A percentile compares a stretch with the other conserved stretches of the same genome.
Evolutionary conservation across 148 eudicot genomes (phyloP).

Genomic region (Vaccinium corymbosum): DNA sequence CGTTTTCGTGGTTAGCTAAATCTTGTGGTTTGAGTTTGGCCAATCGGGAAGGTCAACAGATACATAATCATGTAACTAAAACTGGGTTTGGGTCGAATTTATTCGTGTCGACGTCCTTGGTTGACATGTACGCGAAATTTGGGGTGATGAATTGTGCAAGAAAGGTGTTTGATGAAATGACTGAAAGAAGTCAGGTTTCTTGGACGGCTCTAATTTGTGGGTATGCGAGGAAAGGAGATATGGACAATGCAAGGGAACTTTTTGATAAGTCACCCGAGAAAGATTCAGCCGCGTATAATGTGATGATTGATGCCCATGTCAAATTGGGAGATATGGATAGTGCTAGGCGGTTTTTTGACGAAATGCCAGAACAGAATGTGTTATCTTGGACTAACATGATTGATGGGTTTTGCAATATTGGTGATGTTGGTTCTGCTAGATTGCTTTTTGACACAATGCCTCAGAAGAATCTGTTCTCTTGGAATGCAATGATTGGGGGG

Average conservation of each 20-base stretch:
- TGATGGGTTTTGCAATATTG: slow-evolving; percentile 58
- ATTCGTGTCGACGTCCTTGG: slow-evolving; percentile 54
- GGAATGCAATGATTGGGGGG: slow-evolving; percentile 84
- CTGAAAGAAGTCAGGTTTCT: slow-evolving; percentile 57
- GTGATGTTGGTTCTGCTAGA: slow-evolving; percentile 47
- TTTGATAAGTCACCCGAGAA: slow-evolving; percentile 60
- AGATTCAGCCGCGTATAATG: slow-evolving; percentile 55
- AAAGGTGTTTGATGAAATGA: slow-evolving; percentile 69
- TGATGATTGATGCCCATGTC: slow-evolving; percentile 63
- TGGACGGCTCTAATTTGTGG: slow-evolving; percentile 80
- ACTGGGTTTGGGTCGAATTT: slow-evolving; percentile 54
- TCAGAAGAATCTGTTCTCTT: slow-evolving; percentile 52
- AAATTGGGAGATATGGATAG: slow-evolving; percentile 55
- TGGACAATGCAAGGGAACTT: slow-evolving; percentile 37
- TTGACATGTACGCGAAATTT: slow-evolving; percentile 72
- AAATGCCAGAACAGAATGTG: slow-evolving; percentile 58
- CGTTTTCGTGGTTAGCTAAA: slow-evolving; percentile 53
- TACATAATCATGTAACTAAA: slow-evolving; percentile 55
- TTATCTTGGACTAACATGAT: slow-evolving; percentile 70
- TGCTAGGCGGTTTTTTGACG: slow-evolving; percentile 47
- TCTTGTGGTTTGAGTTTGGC: slow-evolving; percentile 43
- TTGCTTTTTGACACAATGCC: slow-evolving; percentile 65
- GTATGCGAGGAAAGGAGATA: slow-evolving; percentile 52
- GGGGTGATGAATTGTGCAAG: slow-evolving; percentile 47
- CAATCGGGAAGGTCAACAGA: slow-evolving; percentile 41